Conservation (phyloP, 441 rosid genomes). For the Melastoma candidum region DNA sequence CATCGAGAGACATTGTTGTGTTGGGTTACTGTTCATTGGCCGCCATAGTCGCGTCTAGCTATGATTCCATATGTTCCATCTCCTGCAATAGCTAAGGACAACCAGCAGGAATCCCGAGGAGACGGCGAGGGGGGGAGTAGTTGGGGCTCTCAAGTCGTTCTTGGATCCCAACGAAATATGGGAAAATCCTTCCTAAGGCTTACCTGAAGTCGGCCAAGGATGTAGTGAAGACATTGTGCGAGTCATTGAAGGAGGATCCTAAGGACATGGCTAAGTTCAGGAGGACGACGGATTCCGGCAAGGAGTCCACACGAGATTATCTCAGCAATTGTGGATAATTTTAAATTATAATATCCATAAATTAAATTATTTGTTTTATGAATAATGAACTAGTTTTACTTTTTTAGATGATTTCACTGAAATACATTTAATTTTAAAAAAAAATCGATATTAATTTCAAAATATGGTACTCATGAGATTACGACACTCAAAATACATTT, state of each 20-base stretch:
- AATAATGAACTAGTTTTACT: too few species aligned
- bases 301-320: constrained; percentile 74
- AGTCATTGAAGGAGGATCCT: constrained; percentile 67
- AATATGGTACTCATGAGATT: too few species aligned
- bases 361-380: too few species aligned
- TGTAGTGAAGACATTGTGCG: constrained; percentile 62
- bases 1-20: constrained; percentile 34
- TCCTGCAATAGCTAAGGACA: constrained; percentile 37
- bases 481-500: too few species aligned
- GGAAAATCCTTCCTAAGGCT: constrained; percentile 72
- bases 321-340: constrained; percentile 47
- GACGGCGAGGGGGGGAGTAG: constrained; percentile 40
- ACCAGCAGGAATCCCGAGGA: constrained; percentile 18
- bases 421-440: too few species aligned
- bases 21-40: constrained; percentile 26
- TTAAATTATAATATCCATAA: too few species aligned
- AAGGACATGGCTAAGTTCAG: constrained; percentile 59
- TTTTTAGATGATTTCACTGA: too few species aligned
- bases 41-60: constrained; percentile 22
- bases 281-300: constrained; percentile 76
- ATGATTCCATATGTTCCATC: constrained; percentile 19
- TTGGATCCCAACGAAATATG: constrained; percentile 72
- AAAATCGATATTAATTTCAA: too few species aligned
- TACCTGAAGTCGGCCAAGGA: constrained; percentile 81
- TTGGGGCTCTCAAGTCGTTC: constrained; percentile 53